A percentile compares a stretch with the other conserved stretches of the same genome.
These are phyloP conservation scores for Colletotrichum melonis DNA, from an alignment of 2,329 filamentous ascomycete genomes.

Conservation along the genomic window DNA sequence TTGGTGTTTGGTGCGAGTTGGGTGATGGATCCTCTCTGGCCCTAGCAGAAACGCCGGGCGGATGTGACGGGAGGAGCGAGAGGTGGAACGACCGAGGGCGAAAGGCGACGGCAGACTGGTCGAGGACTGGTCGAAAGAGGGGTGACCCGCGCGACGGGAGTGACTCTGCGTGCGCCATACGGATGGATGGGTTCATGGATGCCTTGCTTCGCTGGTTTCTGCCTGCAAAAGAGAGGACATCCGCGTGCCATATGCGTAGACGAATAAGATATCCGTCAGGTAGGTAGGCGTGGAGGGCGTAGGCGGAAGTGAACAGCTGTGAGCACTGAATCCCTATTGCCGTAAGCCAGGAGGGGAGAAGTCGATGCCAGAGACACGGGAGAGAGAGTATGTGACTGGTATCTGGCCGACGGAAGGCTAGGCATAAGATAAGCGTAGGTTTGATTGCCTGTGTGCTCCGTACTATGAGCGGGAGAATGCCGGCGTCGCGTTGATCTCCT, in stretches of 20 bases:
- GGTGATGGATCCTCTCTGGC: slow-evolving; percentile 21
- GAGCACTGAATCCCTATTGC: background rate
- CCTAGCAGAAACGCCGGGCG: slow-evolving; percentile 18
- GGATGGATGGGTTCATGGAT: background rate
- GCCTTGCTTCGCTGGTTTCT: background rate
- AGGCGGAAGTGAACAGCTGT: background rate
- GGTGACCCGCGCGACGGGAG: slow-evolving; percentile 10
- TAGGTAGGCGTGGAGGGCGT: background rate
- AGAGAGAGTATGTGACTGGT: background rate
- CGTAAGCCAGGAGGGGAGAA: background rate
- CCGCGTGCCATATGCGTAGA: background rate
- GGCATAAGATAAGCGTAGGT: background rate
- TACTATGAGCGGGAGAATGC: background rate
- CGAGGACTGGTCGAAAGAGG: background rate
- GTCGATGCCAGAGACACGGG: background rate
- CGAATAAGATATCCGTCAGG: no score
- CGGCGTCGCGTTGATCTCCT: background rate
- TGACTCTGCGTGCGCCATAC: background rate
- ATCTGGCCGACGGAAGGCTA: background rate
- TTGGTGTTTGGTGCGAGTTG: slow-evolving; percentile 11
- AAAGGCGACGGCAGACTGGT: slow-evolving; percentile 2
- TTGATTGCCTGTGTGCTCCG: background rate
- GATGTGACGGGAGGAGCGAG: slow-evolving; percentile 24
- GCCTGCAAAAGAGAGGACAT: background rate
- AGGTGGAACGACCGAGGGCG: slow-evolving; percentile 3